Base-by-base conservation (phyloP, 495 filamentous ascomycete genomes). In the Penicillium arizonense region DNA sequence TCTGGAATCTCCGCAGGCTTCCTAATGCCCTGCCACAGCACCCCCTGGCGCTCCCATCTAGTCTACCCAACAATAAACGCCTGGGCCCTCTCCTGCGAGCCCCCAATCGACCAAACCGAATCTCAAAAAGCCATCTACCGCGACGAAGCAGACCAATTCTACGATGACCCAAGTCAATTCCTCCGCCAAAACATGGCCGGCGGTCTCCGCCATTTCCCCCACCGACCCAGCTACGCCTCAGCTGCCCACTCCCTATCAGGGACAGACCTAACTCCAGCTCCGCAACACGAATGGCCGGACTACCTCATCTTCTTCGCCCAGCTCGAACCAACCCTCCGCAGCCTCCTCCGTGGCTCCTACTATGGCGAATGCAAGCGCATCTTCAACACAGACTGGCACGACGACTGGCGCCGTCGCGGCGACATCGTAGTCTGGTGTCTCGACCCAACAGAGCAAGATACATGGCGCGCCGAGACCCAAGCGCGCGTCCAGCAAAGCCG, bases 1-100 rank as follows among this genome's bases (percentile, higher is more conserved):
- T 16, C 54, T 1, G 65, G 63, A 28, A 84, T 87, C 26, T 90
- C 89, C 34, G 87, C 84, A 6, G 89, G 86, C 4, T 97, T 97
- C 71, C 79, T 98, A n/a, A 96, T 94, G 79, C 94, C 95, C 13
- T 98, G 94, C 71, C 95, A 98, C 75, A 88, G 87, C 57, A 97
- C 92, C 8, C 93, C 94, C n/a, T 98, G 94, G 95, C 87, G 90
- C 51, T 89, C 86, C 5, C 90, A 92, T 62, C 79, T 97, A 30
- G 77, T 92, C 35, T 80, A 90, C 59, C 81, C 89, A 1, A 70
- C 73, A 39, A 84, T 96, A 24, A 71, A 84, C 49, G 90, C 91
- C 3, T 92, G 93, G 82, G 93, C 94, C 0, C 76, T 97, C 10
- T 87, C 87, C 8, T 98, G 94, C 69, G 91, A 97, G 57, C 94